Evolutionary conservation across 148 eudicot genomes (phyloP).

Genomic region (Talinum fruticosum): DNA sequence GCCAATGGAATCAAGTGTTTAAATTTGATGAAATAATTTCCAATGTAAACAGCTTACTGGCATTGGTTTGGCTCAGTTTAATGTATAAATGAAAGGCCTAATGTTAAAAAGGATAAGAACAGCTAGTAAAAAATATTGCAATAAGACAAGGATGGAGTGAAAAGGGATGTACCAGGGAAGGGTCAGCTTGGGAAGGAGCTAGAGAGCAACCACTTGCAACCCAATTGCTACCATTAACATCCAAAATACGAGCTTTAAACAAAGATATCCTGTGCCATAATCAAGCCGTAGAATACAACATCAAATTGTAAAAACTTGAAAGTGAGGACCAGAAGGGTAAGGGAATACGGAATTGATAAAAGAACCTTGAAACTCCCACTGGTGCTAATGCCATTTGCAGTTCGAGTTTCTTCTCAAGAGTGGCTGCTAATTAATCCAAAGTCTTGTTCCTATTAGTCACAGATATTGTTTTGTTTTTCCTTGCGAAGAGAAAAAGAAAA

Average conservation of each 20-base stretch:
- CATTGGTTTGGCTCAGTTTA: background rate
- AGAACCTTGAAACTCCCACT: conserved; percentile 39
- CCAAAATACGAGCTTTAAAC: conserved; percentile 24
- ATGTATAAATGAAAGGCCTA: background rate
- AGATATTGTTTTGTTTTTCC: conserved; percentile 1
- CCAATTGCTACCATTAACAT: conserved; percentile 33
- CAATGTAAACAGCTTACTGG: background rate
- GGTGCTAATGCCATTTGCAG: conserved; percentile 38
- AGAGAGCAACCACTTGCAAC: conserved; percentile 26
- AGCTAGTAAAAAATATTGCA: background rate
- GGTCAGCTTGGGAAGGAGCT: conserved; percentile 29
- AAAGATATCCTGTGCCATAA: conserved; percentile 27
- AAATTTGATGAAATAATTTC: background rate
- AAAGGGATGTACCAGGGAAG: conserved; percentile 22
- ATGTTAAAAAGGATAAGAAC: background rate
- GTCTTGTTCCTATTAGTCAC: conserved; percentile 7
- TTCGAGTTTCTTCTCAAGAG: conserved; percentile 6
- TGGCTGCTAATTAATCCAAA: conserved; percentile 15
- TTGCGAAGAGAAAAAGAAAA: too few relatives aligned
- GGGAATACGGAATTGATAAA: background rate
- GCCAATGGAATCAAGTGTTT: background rate
- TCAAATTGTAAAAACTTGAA: background rate
- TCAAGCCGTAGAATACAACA: conserved; percentile 7
- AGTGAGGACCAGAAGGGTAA: background rate
- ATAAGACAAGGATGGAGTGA: background rate